Base-by-base conservation (phyloP, 768 basidiomycete genomes). In the Asterophora lycoperdoides region DNA sequence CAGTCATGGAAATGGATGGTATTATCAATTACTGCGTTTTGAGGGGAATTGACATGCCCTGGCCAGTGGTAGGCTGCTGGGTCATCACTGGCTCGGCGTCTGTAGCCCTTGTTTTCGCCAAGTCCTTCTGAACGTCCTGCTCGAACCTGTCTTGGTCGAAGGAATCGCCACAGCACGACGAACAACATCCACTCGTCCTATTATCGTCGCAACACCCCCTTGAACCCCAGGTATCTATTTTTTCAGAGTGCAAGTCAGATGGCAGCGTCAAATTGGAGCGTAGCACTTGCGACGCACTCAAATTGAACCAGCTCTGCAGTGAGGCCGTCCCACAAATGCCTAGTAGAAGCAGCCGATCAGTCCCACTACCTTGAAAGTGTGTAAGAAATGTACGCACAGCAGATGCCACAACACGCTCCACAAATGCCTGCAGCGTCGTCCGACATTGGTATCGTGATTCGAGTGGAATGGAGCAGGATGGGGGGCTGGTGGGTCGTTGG, bases 121-220 rank as follows among this genome's bases (percentile, higher is more conserved):
- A 51, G 49, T 77, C 61, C 38, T 58, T 64, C 15, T 74, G 65
- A 61, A 69, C 54, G 46, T 76, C 59, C 36, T 58, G 63, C 15
- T 75, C 74, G 55, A 76, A 72, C 1, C 57, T 61, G 51, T 79
- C 77, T 33, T 72, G 71, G 54, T 77, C 65, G 57, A 77, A 76
- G 2, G 70, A 71, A 8, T 68, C 57, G 15, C 60, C 58, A 48
- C 68, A 77, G 46, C 76, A 79, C 29, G 64, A 64, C 10, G 67
- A 71, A 54, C 76, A 79, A 51, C 77, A 78, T 9, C 75, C 75
- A n/a, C 64, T 56, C 18, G 52, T 56, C 8, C 58, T 48, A 44
- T 60, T 61, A 15, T 58, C 49, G 29, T 57, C 52, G 46, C 72
- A 62, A 48, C 67, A 67, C 6, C 70, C 68, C 4, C 59, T 48